Conservation (phyloP, 2,329 filamentous ascomycete genomes). For the Cladosporium halotolerans region DNA sequence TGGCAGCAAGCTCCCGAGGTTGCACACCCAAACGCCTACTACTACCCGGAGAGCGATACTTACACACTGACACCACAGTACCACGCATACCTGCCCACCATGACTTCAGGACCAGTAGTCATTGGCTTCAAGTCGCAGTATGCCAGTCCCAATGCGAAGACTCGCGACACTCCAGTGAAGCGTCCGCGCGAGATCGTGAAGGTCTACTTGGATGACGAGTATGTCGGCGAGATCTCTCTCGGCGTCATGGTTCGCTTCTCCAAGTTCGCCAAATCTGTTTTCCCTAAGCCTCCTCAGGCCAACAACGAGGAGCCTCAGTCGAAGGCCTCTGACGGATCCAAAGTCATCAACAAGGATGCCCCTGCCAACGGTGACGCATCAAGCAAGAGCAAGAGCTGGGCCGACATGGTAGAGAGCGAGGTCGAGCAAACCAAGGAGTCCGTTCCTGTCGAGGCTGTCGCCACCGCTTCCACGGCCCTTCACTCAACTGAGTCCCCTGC, state of each 20-base stretch:
- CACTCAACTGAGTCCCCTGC: not conserved
- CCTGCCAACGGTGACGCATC: not conserved
- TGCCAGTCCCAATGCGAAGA: not conserved
- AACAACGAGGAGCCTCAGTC: not conserved
- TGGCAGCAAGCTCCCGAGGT: conserved; percentile 8
- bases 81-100: not conserved
- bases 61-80: conserved; percentile 1
- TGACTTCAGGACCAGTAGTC: not conserved
- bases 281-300: conserved; percentile 4
- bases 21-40: conserved; percentile 1
- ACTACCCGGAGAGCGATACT: not conserved
- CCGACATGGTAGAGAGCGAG: conserved; percentile 2
- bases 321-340: not conserved
- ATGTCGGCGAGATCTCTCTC: conserved; percentile 10
- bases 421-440: not conserved
- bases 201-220: conserved; percentile 11
- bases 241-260: conserved; percentile 16
- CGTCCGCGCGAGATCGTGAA: conserved; percentile 13
- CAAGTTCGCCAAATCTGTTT: conserved; percentile 11
- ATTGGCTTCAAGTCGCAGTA: conserved; percentile 9
- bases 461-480: not conserved
- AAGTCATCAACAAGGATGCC: not conserved
- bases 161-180: not conserved
- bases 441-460: not conserved
- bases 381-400: conserved; percentile 4